These are phyloP conservation scores for Myrica gale DNA, from an alignment of 306 rosid genomes.

Conservation along the genomic window DNA sequence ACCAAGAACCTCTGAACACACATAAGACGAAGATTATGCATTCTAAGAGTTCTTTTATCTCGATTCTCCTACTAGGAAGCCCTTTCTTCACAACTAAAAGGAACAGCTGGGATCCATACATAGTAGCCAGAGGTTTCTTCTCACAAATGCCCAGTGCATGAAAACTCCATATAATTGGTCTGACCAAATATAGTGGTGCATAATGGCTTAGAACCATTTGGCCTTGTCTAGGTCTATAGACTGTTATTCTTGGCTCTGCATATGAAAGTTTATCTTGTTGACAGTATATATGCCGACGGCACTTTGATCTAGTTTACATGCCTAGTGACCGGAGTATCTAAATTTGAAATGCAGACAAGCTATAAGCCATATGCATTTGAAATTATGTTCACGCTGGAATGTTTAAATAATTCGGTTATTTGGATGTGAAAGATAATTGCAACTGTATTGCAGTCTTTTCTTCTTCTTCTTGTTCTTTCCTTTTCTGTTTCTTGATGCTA, in stretches of 20 bases:
- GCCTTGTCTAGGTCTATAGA: slow-evolving; percentile 34
- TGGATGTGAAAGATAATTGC: neutral
- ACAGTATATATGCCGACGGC: slow-evolving; percentile 48
- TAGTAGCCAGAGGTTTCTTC: neutral
- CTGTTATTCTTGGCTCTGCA: slow-evolving; percentile 42
- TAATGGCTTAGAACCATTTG: slow-evolving; percentile 49
- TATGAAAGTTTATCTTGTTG: slow-evolving; percentile 36
- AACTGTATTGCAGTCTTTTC: neutral
- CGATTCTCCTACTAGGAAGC: too few species aligned
- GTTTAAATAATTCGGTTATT: neutral
- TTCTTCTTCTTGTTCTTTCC: neutral
- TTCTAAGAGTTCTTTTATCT: too few species aligned
- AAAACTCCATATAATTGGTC: slow-evolving; percentile 50
- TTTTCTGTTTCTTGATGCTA: too few species aligned
- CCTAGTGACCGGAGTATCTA: slow-evolving; percentile 5
- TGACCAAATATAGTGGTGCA: slow-evolving; percentile 53
- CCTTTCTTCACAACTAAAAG: neutral
- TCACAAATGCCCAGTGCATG: slow-evolving; percentile 30
- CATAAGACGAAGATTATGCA: neutral
- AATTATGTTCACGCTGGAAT: neutral
- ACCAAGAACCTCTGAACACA: neutral
- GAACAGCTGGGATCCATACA: neutral
- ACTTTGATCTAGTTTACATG: slow-evolving; percentile 30
- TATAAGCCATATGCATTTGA: neutral
- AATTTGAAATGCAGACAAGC: slow-evolving; percentile 7